phyloP scores from a whole-genome alignment of 768 basidiomycete genomes.

The Pleurotus giganteus region DNA sequence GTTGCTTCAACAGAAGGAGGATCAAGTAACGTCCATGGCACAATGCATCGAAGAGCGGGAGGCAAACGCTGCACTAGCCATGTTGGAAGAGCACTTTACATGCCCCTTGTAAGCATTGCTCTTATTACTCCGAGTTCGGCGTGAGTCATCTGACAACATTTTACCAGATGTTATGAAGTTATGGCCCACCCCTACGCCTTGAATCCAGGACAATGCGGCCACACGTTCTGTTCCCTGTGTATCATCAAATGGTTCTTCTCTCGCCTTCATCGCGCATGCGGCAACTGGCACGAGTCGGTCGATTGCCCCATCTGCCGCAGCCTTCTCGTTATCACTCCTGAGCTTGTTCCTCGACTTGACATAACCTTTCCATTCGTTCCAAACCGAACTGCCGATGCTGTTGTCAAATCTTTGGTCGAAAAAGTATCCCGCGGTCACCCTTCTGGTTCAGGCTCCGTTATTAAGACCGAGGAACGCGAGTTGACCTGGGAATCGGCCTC shows the following conservation, averaged over 20 bases:
- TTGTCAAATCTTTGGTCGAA: slow-evolving; percentile 51
- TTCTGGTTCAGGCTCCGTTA: slow-evolving; percentile 30
- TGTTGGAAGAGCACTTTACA: slow-evolving; percentile 63
- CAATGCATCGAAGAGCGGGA: slow-evolving; percentile 42
- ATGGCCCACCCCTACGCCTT: slow-evolving; percentile 61
- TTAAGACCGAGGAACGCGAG: slow-evolving; percentile 42
- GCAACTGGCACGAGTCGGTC: slow-evolving; percentile 65
- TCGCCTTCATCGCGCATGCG: slow-evolving; percentile 59
- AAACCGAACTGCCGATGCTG: slow-evolving; percentile 53
- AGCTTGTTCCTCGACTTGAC: slow-evolving; percentile 46
- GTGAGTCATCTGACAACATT: slow-evolving; percentile 7
- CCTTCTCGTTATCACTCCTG: slow-evolving; percentile 47
- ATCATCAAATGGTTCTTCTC: slow-evolving; percentile 71
- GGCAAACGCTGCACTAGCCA: slow-evolving; percentile 38
- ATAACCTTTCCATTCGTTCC: slow-evolving; percentile 63
- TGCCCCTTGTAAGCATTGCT: slow-evolving; percentile 52
- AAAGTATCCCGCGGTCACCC: slow-evolving; percentile 35
- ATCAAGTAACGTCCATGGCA: slow-evolving; percentile 37
- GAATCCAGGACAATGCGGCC: slow-evolving; percentile 57
- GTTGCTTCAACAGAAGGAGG: slow-evolving; percentile 37
- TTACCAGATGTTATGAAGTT: slow-evolving; percentile 59
- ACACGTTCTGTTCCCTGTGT: slow-evolving; percentile 67
- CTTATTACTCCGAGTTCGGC: background rate
- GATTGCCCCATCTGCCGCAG: slow-evolving; percentile 69
- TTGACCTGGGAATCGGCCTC: slow-evolving; percentile 17